phyloP scores from a whole-genome alignment of 192 early-diverging fungal species.

The Linnemannia elongata region DNA sequence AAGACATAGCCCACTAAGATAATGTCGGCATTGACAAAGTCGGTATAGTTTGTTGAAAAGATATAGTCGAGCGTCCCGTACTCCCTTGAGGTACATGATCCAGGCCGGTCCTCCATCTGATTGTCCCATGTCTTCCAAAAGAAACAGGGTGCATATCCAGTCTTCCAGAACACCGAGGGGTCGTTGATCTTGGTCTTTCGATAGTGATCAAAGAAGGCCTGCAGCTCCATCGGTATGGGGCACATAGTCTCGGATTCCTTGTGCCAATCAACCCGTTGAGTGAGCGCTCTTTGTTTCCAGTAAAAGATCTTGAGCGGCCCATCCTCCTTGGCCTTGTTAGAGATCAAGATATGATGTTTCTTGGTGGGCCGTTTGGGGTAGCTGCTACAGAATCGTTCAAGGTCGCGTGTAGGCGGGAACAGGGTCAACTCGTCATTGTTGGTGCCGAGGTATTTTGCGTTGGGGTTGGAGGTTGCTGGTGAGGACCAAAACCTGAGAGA shows the following conservation, averaged over 20 bases:
- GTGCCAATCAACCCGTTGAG: neutral
- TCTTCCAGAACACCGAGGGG: neutral
- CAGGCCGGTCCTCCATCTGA: neutral
- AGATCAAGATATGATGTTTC: neutral
- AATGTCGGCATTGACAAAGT: constrained; percentile 37
- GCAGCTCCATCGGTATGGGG: neutral
- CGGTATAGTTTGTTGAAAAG: constrained; percentile 36
- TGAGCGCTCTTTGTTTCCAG: neutral
- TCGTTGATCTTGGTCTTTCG: neutral
- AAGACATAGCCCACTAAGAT: constrained; percentile 33
- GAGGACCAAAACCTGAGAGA: neutral
- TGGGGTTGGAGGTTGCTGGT: neutral
- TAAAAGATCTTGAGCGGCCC: constrained; percentile 9
- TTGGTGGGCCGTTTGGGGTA: neutral
- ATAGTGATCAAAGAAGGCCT: neutral
- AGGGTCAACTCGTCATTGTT: neutral
- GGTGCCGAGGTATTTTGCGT: neutral
- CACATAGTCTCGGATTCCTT: constrained; percentile 3
- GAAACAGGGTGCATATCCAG: constrained; percentile 9
- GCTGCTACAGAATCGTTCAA: neutral
- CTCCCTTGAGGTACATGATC: neutral
- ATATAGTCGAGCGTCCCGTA: neutral
- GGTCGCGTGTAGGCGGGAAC: neutral
- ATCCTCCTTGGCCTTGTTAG: constrained; percentile 4
- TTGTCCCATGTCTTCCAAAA: neutral